Percentiles rank a stretch among this genome's conserved stretches.
phyloP scores from a whole-genome alignment of 768 basidiomycete species.

The Fibroporia radiculosa region DNA sequence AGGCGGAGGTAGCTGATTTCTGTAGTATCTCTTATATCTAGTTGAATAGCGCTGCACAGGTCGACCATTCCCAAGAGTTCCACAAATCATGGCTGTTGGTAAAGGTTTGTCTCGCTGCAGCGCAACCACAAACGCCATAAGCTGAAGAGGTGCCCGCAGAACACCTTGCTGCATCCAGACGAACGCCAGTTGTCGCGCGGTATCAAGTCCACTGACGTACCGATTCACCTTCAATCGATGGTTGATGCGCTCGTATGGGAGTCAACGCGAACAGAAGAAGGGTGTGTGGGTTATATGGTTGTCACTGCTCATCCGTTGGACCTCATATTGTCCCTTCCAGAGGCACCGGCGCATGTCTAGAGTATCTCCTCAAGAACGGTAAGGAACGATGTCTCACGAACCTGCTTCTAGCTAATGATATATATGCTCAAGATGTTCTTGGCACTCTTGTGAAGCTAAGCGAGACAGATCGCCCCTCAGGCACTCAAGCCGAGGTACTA shows the following conservation, averaged over 20 bases:
- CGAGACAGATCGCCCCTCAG: conserved; percentile 76
- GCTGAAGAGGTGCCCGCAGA: conserved; percentile 34
- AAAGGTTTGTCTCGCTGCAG: conserved; percentile 62
- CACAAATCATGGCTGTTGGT: conserved; percentile 67
- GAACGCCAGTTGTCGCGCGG: conserved; percentile 81
- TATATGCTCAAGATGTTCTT: conserved; percentile 56
- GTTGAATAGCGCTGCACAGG: conserved; percentile 6
- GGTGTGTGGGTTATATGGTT: conserved; percentile 42
- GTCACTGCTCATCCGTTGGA: conserved; percentile 1
- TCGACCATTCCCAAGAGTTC: conserved; percentile 68
- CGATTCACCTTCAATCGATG: conserved; percentile 66
- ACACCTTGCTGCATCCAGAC: conserved; percentile 80
- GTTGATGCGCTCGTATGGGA: conserved; percentile 85
- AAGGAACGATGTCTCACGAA: conserved; percentile 10
- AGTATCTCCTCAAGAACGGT: conserved; percentile 90
- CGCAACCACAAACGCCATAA: neutral
- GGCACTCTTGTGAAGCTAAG: conserved; percentile 80
- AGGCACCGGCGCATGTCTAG: conserved; percentile 81
- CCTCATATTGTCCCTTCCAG: conserved; percentile 30
- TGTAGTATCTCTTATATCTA: neutral
- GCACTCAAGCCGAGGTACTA: conserved; percentile 88
- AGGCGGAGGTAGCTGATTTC: conserved; percentile 30
- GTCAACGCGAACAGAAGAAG: conserved; percentile 76
- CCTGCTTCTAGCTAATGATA: neutral
- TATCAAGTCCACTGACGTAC: conserved; percentile 76